phyloP scores from a whole-genome alignment of 2,329 filamentous ascomycete species.

The Sporothrix schenckii region DNA sequence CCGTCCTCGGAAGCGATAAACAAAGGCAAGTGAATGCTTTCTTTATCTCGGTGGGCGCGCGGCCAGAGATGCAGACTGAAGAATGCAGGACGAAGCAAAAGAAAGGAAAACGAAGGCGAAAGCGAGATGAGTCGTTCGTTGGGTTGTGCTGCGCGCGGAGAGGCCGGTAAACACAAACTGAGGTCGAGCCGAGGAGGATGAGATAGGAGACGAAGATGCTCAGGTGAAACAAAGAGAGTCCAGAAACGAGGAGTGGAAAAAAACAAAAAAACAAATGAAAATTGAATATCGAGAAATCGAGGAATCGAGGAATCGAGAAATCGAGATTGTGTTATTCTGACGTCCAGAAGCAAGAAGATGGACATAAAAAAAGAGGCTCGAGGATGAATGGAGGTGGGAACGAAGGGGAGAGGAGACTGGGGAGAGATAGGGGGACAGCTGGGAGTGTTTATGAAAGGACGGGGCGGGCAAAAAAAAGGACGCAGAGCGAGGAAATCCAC shows the following conservation, averaged over 20 bases:
- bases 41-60: slow-evolving; percentile 12
- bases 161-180: not conserved
- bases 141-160: not conserved
- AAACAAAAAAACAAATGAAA: slow-evolving; percentile 9
- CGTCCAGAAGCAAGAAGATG: not conserved
- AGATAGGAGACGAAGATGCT: not conserved
- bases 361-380: not conserved
- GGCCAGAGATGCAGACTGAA: not conserved
- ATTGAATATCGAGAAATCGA: not conserved
- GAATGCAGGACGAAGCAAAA: slow-evolving; percentile 19
- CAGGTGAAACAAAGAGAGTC: not conserved
- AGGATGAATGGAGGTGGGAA: not conserved
- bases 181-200: slow-evolving; percentile 19
- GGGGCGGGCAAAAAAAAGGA: slow-evolving; percentile 8
- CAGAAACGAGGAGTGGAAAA: not conserved
- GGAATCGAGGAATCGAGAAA: slow-evolving; percentile 2
- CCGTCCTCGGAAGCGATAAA: slow-evolving; percentile 29
- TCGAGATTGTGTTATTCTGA: not conserved
- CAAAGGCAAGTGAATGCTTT: slow-evolving; percentile 36
- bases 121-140: not conserved
- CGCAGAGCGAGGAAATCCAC: slow-evolving; percentile 19
- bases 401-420: slow-evolving; percentile 5
- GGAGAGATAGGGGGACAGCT: slow-evolving; percentile 1
- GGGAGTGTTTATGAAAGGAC: slow-evolving; percentile 29
- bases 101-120: not conserved